phyloP scores from a whole-genome alignment of 2,329 filamentous ascomycete genomes.

The Paraphoma chrysanthemicola region DNA sequence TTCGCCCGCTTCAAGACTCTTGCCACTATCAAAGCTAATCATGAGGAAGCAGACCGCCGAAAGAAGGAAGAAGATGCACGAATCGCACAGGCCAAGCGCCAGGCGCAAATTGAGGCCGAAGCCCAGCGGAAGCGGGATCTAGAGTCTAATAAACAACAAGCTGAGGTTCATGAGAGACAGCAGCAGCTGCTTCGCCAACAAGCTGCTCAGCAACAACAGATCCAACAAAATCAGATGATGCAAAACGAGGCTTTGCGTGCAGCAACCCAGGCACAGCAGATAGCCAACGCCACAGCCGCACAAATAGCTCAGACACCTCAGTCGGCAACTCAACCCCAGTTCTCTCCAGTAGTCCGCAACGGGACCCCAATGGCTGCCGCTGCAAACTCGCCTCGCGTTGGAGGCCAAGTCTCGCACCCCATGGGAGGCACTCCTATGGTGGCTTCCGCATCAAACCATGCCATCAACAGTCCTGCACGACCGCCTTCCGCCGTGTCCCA shows the following conservation, averaged over 20 bases:
- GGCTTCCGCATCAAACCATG: conserved; percentile 45
- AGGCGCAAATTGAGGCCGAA: conserved; percentile 46
- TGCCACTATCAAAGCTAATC: conserved; percentile 79
- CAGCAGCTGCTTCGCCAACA: conserved; percentile 59
- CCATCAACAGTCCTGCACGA: conserved; percentile 46
- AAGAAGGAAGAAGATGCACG: conserved; percentile 59
- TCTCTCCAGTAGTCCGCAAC: conserved; percentile 64
- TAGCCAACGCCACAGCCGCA: conserved; percentile 28
- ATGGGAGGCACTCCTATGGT: conserved; percentile 56
- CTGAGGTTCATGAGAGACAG: conserved; percentile 51
- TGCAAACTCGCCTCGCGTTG: conserved; percentile 52
- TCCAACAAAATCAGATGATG: conserved; percentile 34
- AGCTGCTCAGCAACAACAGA: conserved; percentile 45
- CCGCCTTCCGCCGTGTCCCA: conserved; percentile 49
- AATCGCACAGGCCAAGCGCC: conserved; percentile 47
- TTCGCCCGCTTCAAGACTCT: conserved; percentile 94
- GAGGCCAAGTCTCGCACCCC: conserved; percentile 39
- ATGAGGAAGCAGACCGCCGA: conserved; percentile 71
- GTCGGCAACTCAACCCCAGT: conserved; percentile 64
- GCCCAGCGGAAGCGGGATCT: conserved; percentile 43
- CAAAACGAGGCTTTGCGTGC: conserved; percentile 47
- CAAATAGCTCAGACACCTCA: conserved; percentile 55
- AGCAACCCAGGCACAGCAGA: conserved; percentile 41
- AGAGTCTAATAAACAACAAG: conserved; percentile 40
- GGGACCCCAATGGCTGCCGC: conserved; percentile 53